A percentile compares a stretch with the other conserved stretches of the same genome.
phyloP scores from a whole-genome alignment of 805 yeast genomes.

The Candida corydali region DNA sequence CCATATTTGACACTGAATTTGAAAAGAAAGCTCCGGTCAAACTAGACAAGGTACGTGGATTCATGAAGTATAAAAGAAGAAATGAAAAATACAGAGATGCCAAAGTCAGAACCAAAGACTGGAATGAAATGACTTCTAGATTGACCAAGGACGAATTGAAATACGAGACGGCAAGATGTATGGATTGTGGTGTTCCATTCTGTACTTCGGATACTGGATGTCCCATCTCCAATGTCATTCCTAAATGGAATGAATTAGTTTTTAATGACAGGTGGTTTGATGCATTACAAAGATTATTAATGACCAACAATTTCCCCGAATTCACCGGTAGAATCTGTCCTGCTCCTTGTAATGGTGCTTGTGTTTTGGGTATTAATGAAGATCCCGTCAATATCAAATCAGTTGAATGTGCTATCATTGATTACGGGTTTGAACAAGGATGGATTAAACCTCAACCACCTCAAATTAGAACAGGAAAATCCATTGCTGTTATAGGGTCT shows the following conservation, averaged over 20 bases:
- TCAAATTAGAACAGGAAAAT: conserved; percentile 72
- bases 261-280: conserved; percentile 93
- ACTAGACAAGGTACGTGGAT: conserved; percentile 81
- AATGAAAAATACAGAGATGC: conserved; percentile 82
- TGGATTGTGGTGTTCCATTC: conserved; percentile 99
- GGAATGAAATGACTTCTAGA: conserved; percentile 85
- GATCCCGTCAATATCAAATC: conserved; percentile 97
- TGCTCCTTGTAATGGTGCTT: conserved; percentile 98
- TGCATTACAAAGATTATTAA: conserved; percentile 84
- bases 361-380: conserved; percentile 85
- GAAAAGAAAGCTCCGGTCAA: conserved; percentile 60
- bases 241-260: conserved; percentile 96
- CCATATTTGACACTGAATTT: conserved; percentile 64
- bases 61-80: conserved; percentile 89
- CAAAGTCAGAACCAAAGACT: conserved; percentile 73
- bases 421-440: conserved; percentile 92
- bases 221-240: conserved; percentile 94
- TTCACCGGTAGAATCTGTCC: conserved; percentile 98
- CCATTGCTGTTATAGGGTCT: conserved; percentile 85
- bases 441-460: conserved; percentile 92
- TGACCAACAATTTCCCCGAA: conserved; percentile 98
- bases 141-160: conserved; percentile 81
- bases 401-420: conserved; percentile 93
- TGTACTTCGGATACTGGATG: conserved; percentile 98
- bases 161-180: conserved; percentile 94